Evolutionary conservation across 1,139 yeast genomes (phyloP).

Genomic region (Sugiyamaella xylanicola): DNA sequence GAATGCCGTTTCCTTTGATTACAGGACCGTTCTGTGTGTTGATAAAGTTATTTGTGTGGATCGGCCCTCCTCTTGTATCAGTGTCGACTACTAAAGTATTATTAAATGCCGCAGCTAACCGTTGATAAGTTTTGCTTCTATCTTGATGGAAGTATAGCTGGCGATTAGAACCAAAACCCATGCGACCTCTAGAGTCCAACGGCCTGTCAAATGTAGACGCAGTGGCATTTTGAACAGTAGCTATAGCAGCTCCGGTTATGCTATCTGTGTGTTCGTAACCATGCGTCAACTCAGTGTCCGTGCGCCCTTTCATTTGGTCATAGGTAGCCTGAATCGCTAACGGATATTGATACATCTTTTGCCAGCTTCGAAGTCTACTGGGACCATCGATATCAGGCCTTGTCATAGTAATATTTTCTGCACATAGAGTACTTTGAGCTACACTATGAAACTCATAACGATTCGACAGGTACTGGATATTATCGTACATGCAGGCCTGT

Average conservation of each 20-base stretch:
- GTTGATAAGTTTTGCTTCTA: conserved; percentile 6
- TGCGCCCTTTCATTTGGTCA: conserved; percentile 10
- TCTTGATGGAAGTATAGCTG: conserved; percentile 13
- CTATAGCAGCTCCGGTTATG: not conserved
- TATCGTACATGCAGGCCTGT: conserved; percentile 14
- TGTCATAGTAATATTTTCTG: conserved; percentile 9
- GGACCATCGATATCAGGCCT: conserved; percentile 14
- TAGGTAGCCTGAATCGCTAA: conserved; percentile 8
- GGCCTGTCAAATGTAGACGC: conserved; percentile 11
- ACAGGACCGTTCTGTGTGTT: not conserved
- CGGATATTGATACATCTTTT: conserved; percentile 16
- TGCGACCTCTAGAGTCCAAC: conserved; percentile 2
- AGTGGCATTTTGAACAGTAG: conserved; percentile 13
- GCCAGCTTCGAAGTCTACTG: conserved; percentile 10
- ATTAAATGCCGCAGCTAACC: conserved; percentile 11
- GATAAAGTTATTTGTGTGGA: not conserved
- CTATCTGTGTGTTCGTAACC: conserved; percentile 13
- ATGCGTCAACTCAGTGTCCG: conserved; percentile 13
- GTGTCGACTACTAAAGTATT: conserved; percentile 8
- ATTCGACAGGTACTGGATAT: conserved; percentile 14
- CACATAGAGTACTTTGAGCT: conserved; percentile 17
- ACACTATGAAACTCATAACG: conserved; percentile 15
- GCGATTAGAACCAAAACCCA: conserved; percentile 11
- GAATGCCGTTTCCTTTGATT: conserved; percentile 7
- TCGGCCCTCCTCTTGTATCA: conserved; percentile 1